Percentiles rank a stretch among this genome's conserved stretches.
Evolutionary conservation across 805 yeast genomes (phyloP).

Genomic region (Lipomyces spencermartinsiae): DNA sequence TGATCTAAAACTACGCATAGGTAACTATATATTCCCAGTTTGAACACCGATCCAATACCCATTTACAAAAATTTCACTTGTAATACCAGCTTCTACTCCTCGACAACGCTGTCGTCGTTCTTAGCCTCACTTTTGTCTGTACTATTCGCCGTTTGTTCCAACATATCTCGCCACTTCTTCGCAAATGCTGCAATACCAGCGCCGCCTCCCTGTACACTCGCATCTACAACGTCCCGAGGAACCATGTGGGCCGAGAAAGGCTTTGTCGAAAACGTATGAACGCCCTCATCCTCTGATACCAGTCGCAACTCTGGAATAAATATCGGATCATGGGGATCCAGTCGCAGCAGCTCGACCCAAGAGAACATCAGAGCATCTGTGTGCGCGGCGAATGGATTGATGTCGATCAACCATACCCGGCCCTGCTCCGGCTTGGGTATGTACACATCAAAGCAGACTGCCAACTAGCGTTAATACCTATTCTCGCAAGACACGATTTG

Average conservation of each 20-base stretch:
- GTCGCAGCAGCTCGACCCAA: slow-evolving; percentile 75
- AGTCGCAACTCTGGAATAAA: slow-evolving; percentile 56
- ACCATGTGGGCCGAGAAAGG: slow-evolving; percentile 91
- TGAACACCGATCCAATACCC: neutral
- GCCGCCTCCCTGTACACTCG: slow-evolving; percentile 62
- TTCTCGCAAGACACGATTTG: neutral
- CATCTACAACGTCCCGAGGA: slow-evolving; percentile 89
- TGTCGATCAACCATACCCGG: slow-evolving; percentile 71
- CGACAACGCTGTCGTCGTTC: neutral
- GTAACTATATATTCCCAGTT: neutral
- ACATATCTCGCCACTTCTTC: slow-evolving; percentile 60
- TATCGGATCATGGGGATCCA: slow-evolving; percentile 48
- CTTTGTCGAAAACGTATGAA: slow-evolving; percentile 76
- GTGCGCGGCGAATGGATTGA: slow-evolving; percentile 78
- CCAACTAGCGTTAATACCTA: slow-evolving; percentile 40
- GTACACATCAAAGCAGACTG: slow-evolving; percentile 71
- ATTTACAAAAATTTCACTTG: neutral
- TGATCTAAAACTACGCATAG: neutral
- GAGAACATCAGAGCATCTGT: slow-evolving; percentile 81
- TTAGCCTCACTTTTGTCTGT: neutral
- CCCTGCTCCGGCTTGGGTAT: slow-evolving; percentile 71
- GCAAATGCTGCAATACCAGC: slow-evolving; percentile 73
- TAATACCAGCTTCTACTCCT: neutral
- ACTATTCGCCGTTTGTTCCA: slow-evolving; percentile 16
- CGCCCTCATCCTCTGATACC: slow-evolving; percentile 65